Evolutionary conservation across 495 filamentous ascomycete species (phyloP).

Genomic region (Astrocystis sublimbata): DNA sequence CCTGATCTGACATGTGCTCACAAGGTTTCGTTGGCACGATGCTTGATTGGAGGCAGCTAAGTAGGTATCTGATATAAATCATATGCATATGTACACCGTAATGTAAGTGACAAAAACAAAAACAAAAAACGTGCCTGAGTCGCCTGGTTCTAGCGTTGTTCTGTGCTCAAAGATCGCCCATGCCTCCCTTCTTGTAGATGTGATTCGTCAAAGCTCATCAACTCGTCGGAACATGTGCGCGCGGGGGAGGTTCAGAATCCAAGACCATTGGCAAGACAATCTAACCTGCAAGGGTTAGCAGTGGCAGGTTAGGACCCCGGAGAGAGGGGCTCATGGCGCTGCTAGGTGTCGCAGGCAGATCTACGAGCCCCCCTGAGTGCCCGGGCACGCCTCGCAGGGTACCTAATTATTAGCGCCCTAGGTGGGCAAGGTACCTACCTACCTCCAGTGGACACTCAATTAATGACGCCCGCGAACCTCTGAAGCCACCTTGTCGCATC

Average conservation of each 20-base stretch:
- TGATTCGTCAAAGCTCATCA: slow-evolving; percentile 20
- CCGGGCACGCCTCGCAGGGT: no score
- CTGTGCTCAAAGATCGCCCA: neutral
- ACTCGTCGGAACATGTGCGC: neutral
- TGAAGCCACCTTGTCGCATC: slow-evolving; percentile 10
- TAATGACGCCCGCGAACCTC: slow-evolving; percentile 9
- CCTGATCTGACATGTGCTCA: neutral
- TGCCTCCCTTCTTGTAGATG: neutral
- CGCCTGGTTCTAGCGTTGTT: neutral
- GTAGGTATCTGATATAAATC: no score
- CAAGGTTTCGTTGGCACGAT: neutral
- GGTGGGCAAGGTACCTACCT: neutral
- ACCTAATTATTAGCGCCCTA: neutral
- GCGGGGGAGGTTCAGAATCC: neutral
- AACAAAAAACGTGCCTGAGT: neutral
- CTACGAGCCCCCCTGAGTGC: no score
- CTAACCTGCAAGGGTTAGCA: no score
- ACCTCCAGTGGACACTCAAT: neutral
- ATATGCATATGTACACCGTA: no score
- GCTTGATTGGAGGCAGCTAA: neutral
- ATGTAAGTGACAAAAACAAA: neutral
- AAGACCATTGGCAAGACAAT: neutral
- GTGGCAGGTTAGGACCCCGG: no score
- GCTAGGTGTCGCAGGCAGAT: no score
- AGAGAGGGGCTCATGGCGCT: no score